These are phyloP conservation scores for Alternaria hordeiaustralica DNA, from an alignment of 2,329 filamentous ascomycete species.

Conservation along the genomic window DNA sequence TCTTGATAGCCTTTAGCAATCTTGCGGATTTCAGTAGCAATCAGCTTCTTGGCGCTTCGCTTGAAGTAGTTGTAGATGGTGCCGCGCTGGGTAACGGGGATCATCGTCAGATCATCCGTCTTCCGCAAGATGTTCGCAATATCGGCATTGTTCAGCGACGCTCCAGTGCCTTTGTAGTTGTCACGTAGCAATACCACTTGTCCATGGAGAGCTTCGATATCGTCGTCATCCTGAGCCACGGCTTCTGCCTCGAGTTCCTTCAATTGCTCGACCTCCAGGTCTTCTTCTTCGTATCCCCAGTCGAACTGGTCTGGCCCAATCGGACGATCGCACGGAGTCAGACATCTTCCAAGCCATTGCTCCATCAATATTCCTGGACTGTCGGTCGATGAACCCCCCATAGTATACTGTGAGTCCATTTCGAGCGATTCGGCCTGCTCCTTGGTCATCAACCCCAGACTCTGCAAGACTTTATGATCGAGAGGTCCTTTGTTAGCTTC, in stretches of 20 bases:
- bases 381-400: constrained; percentile 41
- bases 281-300: constrained; percentile 65
- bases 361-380: constrained; percentile 51
- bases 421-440: constrained; percentile 69
- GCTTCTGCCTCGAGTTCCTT: constrained; percentile 67
- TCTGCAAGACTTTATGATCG: constrained; percentile 54
- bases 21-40: constrained; percentile 57
- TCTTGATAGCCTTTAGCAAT: constrained; percentile 59
- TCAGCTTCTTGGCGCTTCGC: constrained; percentile 57
- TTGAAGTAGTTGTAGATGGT: constrained; percentile 72
- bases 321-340: constrained; percentile 54
- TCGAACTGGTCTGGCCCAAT: constrained; percentile 58
- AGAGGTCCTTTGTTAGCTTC: constrained; percentile 27
- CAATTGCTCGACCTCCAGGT: constrained; percentile 66
- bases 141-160: constrained; percentile 33
- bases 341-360: constrained; percentile 64
- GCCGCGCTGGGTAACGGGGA: constrained; percentile 64
- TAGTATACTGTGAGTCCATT: constrained; percentile 54
- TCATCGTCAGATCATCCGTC: constrained; percentile 65
- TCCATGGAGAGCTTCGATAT: constrained; percentile 50
- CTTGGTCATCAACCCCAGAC: constrained; percentile 65
- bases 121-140: constrained; percentile 48
- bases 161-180: constrained; percentile 46
- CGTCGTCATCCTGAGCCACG: constrained; percentile 60
- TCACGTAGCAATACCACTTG: constrained; percentile 44